These are phyloP conservation scores for Achlya hypogyna DNA, from an alignment of 352 stramenopile species.

Conservation along the genomic window DNA sequence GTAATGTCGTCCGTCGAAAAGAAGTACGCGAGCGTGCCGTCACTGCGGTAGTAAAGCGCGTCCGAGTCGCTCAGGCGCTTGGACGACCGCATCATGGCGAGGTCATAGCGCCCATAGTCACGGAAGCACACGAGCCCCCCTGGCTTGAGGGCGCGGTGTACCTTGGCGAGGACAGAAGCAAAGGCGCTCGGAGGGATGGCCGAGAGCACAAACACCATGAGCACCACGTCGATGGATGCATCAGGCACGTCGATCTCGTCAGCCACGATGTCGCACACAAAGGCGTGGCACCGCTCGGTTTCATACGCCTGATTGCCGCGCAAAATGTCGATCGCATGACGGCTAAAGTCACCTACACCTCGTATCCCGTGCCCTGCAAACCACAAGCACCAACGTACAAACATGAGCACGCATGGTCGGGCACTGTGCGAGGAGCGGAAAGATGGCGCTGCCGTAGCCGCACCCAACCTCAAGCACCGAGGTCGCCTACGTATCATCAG, in stretches of 20 bases:
- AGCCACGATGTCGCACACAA: conserved; percentile 65
- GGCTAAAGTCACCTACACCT: conserved; percentile 53
- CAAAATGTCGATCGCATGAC: conserved; percentile 64
- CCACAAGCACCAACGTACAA: conserved; percentile 25
- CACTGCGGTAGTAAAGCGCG: conserved; percentile 62
- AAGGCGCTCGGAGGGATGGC: conserved; percentile 56
- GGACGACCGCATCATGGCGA: conserved; percentile 75
- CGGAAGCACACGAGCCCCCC: conserved; percentile 76
- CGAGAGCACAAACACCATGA: conserved; percentile 81
- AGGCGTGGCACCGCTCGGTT: conserved; percentile 41
- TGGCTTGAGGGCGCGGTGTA: conserved; percentile 39
- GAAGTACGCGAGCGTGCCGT: conserved; percentile 69
- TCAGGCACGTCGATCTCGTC: conserved; percentile 34
- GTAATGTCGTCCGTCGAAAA: conserved; percentile 55
- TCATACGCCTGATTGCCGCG: conserved; percentile 43
- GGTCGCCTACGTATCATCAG: background rate
- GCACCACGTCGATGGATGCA: conserved; percentile 55
- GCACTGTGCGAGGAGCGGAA: conserved; percentile 65
- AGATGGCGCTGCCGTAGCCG: conserved; percentile 80
- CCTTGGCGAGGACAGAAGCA: conserved; percentile 37
- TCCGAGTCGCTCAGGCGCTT: conserved; percentile 36
- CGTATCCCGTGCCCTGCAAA: background rate
- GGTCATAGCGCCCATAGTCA: conserved; percentile 81
- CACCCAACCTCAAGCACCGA: conserved; percentile 71
- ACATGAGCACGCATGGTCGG: conserved; percentile 58